Evolutionary conservation across 768 basidiomycete species (phyloP), one percentile per base, ranked within the genome.

Genomic region (Lentinus brumalis): DNA sequence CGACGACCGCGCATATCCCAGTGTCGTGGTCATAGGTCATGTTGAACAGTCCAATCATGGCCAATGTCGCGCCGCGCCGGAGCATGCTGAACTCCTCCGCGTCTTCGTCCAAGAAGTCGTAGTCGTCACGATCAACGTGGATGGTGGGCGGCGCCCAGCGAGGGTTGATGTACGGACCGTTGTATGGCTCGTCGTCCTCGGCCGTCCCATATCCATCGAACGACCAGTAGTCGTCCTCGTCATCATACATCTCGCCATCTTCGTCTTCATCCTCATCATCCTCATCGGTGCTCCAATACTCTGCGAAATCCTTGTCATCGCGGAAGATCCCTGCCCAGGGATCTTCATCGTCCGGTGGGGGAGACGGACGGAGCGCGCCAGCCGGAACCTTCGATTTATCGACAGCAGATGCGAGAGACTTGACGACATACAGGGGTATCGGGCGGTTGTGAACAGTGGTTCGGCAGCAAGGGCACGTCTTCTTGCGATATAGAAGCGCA

Each of bases 391-490:
- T 83, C n/a, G 70, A 74, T 61, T 82, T 84, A 39, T 73, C 71
- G 15, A 91, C 66, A 3, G 81, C 76, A 14, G 78, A 71, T 0
- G 80, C 78, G 30, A 91, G 77, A 16, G 81, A 78, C 71, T 89
- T 89, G 51, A 92, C 78, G 67, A 89, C 70, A 67, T 88, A 91
- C 26, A 89, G 77, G 0, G 88, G 89, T 29, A 85, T 82, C 5
- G 90, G 90, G 30, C 86, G 82, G 50, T 78, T 78, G 29, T 73
- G 75, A 18, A 91, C 79, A 9, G 68, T 69, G 6, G 87, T 73
- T 52, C 90, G 84, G 69, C 90, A 92, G 58, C 83, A 85, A 1
- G 90, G 90, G 66, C 90, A 92, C 1, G 86, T 83, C 70, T 92
- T 92, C 26, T 80, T 76, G 29, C 89, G 83, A 60, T 77, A 77